Evolutionary conservation across 176 grass and related monocot species (phyloP), one percentile per base, ranked within the genome.

Genomic region (Hordeum vulgare): DNA sequence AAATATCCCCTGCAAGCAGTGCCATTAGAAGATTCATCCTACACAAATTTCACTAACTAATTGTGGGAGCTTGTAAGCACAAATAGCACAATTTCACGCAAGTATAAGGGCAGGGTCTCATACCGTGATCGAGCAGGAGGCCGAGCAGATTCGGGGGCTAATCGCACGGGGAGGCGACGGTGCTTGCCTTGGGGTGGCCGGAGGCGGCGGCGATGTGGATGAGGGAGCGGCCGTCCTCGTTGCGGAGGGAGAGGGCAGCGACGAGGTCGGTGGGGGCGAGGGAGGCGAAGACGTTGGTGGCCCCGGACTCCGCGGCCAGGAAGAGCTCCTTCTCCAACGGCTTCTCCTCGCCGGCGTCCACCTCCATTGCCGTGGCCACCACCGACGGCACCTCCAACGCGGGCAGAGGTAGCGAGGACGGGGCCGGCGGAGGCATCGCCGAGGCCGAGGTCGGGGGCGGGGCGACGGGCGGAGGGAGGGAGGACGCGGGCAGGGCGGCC

Each of bases 201-300:
- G 79, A 88, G 33, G 96, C 57, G 34, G 91, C 75, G 40, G 96
- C 93, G n/a, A 94, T 93, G 78, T 98, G 96, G 87, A 98, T 74
- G 28, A 98, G 91, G 45, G 93, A 95, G 23, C 96, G 93, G 68
- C 85, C 87, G 74, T 98, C 96, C 69, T 98, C 93, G 71, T 98
- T 89, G 66, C 85, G 91, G 27, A 92, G 80, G 20, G 78, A 83
- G 45, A 85, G 91, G 17, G 71, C 89, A 9, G 78, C 60, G 39
- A 9, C 79, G 47, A 97, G 93, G 28, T 72, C 78, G 84, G 88
- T 74, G 57, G 80, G 74, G 24, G 69, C 9, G 63, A 95, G 93
- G 77, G 86, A 87, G 64, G 89, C 69, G 78, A 96, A 95, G 9
- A 71, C 39, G 17, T 45, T 20, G 42, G 71, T 58, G 27, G 87